Evolutionary conservation across 2,329 filamentous ascomycete species (phyloP).

Genomic region (Seiridium unicorne): DNA sequence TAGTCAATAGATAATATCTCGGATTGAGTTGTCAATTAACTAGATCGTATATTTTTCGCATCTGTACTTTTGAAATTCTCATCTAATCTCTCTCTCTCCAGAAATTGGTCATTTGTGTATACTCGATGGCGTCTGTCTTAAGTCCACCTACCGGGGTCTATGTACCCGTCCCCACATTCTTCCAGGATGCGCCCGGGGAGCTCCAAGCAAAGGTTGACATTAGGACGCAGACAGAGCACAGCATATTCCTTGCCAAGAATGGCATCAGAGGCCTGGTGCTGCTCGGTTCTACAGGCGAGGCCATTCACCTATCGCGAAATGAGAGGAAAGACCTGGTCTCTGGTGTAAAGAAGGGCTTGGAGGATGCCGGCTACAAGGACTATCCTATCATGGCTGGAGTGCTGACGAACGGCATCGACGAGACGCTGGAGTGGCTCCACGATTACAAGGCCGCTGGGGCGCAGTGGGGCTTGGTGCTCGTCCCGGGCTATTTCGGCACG

Average conservation of each 20-base stretch:
- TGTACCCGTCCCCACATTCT: conserved; percentile 65
- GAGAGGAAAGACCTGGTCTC: conserved; percentile 55
- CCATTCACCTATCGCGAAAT: conserved; percentile 57
- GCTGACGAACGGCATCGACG: conserved; percentile 19
- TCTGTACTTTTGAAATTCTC: neutral
- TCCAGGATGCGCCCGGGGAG: conserved; percentile 42
- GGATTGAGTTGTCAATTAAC: no score
- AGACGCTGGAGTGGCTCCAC: conserved; percentile 44
- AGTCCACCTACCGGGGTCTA: conserved; percentile 54
- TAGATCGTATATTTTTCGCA: no score
- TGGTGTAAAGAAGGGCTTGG: conserved; percentile 54
- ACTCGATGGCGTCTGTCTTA: neutral
- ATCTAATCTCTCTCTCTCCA: no score
- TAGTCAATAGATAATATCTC: no score
- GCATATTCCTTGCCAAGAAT: conserved; percentile 56
- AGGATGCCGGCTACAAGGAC: conserved; percentile 52
- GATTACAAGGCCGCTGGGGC: conserved; percentile 54
- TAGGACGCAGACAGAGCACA: conserved; percentile 56
- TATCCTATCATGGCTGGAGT: conserved; percentile 54
- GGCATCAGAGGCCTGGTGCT: conserved; percentile 62
- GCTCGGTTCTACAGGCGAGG: conserved; percentile 64
- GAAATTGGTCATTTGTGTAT: neutral
- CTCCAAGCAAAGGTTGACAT: conserved; percentile 54
- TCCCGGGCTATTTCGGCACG: conserved; percentile 63
- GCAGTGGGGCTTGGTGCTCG: conserved; percentile 62